Evolutionary conservation across 2,329 filamentous ascomycete genomes (phyloP).

Genomic region (Stachybotrys chartarum): DNA sequence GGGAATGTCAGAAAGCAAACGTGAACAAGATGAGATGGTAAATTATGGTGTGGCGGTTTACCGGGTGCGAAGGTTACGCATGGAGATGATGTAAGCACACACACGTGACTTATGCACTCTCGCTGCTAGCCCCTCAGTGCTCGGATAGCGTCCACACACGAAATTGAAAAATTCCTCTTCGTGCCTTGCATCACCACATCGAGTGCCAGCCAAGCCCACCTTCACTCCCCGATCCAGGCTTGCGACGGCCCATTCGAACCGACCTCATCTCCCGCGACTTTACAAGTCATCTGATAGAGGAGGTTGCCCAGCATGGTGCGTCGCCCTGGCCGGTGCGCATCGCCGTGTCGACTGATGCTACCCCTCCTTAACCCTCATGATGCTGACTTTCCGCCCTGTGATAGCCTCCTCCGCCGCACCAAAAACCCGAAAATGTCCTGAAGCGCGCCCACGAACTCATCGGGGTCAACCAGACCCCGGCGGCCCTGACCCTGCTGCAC

Average conservation of each 20-base stretch:
- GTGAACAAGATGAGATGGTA: no score
- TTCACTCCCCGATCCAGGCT: conserved; percentile 26
- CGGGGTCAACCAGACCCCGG: conserved; percentile 87
- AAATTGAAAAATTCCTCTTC: conserved; percentile 36
- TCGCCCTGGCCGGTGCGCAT: conserved; percentile 4
- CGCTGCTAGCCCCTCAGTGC: conserved; percentile 30
- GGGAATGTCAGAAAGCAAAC: no score
- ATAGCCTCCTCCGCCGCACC: conserved; percentile 90
- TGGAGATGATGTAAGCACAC: conserved; percentile 18
- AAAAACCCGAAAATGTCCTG: conserved; percentile 98
- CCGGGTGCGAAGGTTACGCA: no score
- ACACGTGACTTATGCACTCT: conserved; percentile 23
- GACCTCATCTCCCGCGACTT: conserved; percentile 27
- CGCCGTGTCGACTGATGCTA: conserved; percentile 13
- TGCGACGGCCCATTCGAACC: conserved; percentile 28
- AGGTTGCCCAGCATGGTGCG: conserved; percentile 47
- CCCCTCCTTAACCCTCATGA: conserved; percentile 17
- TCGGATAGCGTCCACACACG: conserved; percentile 38
- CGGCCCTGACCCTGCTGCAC: conserved; percentile 90
- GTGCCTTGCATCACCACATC: conserved; percentile 28
- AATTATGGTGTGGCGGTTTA: no score
- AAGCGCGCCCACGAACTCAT: conserved; percentile 98
- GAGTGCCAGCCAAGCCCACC: conserved; percentile 30
- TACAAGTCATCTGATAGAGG: conserved; percentile 34
- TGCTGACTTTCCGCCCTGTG: conserved; percentile 16